Percentiles rank a stretch among this genome's conserved stretches.
Evolutionary conservation across 345 rosid genomes (phyloP).

Genomic region (Sapria himalayana): DNA sequence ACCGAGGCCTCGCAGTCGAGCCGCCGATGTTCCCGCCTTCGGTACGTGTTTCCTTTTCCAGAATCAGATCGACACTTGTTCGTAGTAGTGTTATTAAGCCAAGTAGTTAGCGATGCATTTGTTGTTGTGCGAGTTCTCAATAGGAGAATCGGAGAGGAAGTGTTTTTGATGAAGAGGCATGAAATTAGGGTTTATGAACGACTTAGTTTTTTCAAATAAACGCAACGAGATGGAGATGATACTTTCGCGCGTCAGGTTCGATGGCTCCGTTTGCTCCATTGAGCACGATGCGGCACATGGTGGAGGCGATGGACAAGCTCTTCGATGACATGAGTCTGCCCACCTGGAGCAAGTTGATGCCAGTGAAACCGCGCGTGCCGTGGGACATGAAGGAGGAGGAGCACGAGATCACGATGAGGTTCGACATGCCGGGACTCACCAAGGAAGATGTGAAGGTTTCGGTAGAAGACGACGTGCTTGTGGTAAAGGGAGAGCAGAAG

Average conservation of each 20-base stretch:
- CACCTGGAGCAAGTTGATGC: slow-evolving; percentile 13
- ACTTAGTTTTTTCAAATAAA: neutral
- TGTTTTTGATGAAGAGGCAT: neutral
- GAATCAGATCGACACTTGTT: neutral
- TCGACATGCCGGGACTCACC: slow-evolving; percentile 68
- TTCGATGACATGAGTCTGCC: slow-evolving; percentile 33
- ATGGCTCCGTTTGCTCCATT: slow-evolving; percentile 48
- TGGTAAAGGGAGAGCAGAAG: slow-evolving; percentile 43
- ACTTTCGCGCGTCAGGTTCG: slow-evolving; percentile 25
- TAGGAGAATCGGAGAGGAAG: no score
- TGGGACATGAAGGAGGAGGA: slow-evolving; percentile 83
- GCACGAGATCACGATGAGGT: slow-evolving; percentile 53
- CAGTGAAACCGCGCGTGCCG: slow-evolving; percentile 27
- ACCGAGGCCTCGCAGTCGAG: slow-evolving; percentile 22
- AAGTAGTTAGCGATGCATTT: no score
- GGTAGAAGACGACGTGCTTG: slow-evolving; percentile 39
- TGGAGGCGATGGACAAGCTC: slow-evolving; percentile 53
- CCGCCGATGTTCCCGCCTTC: slow-evolving; percentile 38
- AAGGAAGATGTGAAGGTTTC: slow-evolving; percentile 61
- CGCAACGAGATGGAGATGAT: no score
- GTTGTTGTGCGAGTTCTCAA: no score
- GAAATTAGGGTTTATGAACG: neutral
- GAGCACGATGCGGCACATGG: slow-evolving; percentile 69
- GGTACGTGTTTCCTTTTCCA: slow-evolving; percentile 19
- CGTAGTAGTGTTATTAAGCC: no score